These are phyloP conservation scores for Polychaeton citri DNA, from an alignment of 2,329 filamentous ascomycete species.

Conservation along the genomic window DNA sequence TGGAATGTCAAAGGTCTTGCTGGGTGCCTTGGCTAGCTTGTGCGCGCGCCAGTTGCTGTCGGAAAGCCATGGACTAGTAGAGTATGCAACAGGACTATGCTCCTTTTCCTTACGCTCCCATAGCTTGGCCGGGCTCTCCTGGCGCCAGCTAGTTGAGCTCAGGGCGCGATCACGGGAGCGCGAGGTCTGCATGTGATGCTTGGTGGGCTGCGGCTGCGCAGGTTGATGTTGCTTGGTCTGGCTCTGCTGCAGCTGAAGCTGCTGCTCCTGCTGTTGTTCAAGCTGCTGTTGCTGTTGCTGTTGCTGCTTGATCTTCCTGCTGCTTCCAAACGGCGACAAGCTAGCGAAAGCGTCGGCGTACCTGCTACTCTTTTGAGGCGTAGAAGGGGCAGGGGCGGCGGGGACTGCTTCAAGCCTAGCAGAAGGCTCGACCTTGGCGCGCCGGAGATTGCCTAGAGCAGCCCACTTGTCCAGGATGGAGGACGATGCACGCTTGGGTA, in stretches of 20 bases:
- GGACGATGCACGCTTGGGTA: constrained; percentile 37
- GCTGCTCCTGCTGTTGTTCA: constrained; percentile 2
- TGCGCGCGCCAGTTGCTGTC: constrained; percentile 38
- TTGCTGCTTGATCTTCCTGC: constrained; percentile 17
- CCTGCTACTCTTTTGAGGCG: constrained; percentile 16
- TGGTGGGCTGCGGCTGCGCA: constrained; percentile 6
- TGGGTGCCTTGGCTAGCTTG: constrained; percentile 10
- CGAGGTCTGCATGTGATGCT: neutral
- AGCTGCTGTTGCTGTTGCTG: neutral
- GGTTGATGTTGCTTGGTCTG: neutral
- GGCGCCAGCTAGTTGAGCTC: constrained; percentile 15
- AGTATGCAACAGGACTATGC: constrained; percentile 6
- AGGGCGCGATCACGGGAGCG: constrained; percentile 15
- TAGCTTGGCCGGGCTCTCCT: constrained; percentile 18
- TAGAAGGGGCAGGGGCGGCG: constrained; percentile 18
- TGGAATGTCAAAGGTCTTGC: constrained; percentile 5
- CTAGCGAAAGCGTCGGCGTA: constrained; percentile 19
- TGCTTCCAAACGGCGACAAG: constrained; percentile 19
- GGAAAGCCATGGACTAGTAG: constrained; percentile 25
- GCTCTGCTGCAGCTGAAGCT: neutral
- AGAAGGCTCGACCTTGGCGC: constrained; percentile 42
- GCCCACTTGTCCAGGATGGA: constrained; percentile 72
- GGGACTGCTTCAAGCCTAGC: constrained; percentile 13
- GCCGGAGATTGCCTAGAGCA: constrained; percentile 69
- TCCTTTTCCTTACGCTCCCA: constrained; percentile 17